Conservation (phyloP, 2,329 filamentous ascomycete species). For the Rutstroemia sp. region DNA sequence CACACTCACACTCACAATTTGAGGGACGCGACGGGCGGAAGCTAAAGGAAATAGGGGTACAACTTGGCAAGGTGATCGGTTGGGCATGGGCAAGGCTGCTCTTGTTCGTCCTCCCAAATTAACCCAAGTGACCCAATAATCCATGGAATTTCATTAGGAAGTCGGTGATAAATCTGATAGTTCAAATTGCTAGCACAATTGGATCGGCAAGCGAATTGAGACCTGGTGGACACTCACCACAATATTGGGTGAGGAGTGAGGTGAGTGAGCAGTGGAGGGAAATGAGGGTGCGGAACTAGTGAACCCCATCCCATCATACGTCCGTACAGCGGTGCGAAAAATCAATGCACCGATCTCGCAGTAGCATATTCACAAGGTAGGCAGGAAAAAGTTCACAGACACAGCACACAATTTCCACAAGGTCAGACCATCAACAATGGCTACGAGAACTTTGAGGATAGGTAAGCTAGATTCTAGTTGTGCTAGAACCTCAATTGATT, state of each 20-base stretch:
- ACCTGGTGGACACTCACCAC: neutral
- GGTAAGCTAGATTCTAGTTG: constrained; percentile 37
- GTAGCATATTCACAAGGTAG: neutral
- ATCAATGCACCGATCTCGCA: constrained; percentile 17
- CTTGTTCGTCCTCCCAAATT: too few species aligned
- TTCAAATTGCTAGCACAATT: constrained; percentile 1
- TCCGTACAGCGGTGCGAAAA: neutral
- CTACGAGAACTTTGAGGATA: constrained; percentile 59
- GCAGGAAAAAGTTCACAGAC: neutral
- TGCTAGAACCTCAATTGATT: constrained; percentile 7
- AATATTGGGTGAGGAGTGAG: neutral
- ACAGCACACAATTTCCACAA: neutral
- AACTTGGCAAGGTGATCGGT: too few species aligned
- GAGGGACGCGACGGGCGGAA: neutral
- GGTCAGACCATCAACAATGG: constrained; percentile 38
- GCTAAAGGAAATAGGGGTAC: neutral
- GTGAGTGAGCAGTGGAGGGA: neutral
- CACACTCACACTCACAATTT: too few species aligned
- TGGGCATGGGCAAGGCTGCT: too few species aligned
- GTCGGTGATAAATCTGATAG: neutral
- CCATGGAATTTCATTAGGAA: neutral
- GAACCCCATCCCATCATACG: too few species aligned
- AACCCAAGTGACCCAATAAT: neutral
- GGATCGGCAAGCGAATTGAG: constrained; percentile 2
- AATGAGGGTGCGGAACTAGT: neutral